Evolutionary conservation across 768 basidiomycete genomes (phyloP).

Genomic region (Rhodosporidiobolus odoratus): DNA sequence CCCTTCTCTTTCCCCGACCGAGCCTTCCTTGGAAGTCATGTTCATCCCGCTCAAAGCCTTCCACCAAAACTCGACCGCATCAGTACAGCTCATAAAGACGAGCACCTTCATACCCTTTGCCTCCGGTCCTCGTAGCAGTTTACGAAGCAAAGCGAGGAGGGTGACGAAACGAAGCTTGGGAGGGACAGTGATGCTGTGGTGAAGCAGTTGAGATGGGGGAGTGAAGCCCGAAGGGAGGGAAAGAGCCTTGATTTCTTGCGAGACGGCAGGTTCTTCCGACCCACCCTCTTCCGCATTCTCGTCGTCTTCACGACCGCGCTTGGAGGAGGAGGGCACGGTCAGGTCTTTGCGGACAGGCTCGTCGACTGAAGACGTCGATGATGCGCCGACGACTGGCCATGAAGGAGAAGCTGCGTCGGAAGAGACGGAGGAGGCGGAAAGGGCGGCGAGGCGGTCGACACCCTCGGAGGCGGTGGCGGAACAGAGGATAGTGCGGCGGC

Average conservation of each 20-base stretch:
- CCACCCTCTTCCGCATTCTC: slow-evolving; percentile 30
- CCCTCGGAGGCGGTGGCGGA: slow-evolving; percentile 94
- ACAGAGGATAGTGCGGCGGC: slow-evolving; percentile 81
- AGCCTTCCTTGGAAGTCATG: slow-evolving; percentile 54
- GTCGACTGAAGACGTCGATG: slow-evolving; percentile 3
- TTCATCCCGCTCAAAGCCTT: slow-evolving; percentile 64
- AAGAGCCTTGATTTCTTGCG: slow-evolving; percentile 17
- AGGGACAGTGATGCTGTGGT: slow-evolving; percentile 84
- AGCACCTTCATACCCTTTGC: slow-evolving; percentile 64
- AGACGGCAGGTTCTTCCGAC: slow-evolving; percentile 21
- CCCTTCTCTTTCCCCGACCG: slow-evolving; percentile 21
- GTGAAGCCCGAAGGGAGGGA: slow-evolving; percentile 55
- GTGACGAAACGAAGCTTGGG: slow-evolving; percentile 91
- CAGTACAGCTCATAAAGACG: slow-evolving; percentile 93
- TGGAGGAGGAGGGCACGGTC: neutral
- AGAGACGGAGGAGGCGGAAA: slow-evolving; percentile 21
- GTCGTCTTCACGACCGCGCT: slow-evolving; percentile 34
- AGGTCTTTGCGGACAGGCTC: slow-evolving; percentile 27
- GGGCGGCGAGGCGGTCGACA: slow-evolving; percentile 83
- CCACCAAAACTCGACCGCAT: slow-evolving; percentile 98
- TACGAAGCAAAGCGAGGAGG: slow-evolving; percentile 76
- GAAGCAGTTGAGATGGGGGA: slow-evolving; percentile 84
- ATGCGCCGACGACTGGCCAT: slow-evolving; percentile 17
- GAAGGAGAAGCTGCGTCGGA: neutral
- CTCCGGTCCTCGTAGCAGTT: slow-evolving; percentile 51